Evolutionary conservation across 768 basidiomycete species (phyloP).

Genomic region (Pluteus cervinus): DNA sequence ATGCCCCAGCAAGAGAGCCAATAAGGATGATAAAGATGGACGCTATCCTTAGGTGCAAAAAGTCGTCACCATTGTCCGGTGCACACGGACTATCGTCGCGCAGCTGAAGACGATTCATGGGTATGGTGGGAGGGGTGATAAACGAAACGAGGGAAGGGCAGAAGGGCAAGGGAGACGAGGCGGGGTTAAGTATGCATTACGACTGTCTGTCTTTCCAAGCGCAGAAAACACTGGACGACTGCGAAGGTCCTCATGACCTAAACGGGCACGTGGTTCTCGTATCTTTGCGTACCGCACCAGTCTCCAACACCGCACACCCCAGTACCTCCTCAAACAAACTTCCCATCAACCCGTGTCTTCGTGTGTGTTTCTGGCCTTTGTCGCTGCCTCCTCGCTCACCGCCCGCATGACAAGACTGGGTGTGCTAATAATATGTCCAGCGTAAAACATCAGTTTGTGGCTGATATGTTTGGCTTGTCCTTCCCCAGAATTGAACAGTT

Average conservation of each 20-base stretch:
- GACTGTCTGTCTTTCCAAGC: too few species aligned
- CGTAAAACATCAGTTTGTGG: slow-evolving; percentile 68
- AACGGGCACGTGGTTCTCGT: neutral
- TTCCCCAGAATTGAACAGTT: slow-evolving; percentile 26
- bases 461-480: slow-evolving; percentile 31
- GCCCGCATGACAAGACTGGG: slow-evolving; percentile 33
- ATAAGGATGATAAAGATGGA: slow-evolving; percentile 70
- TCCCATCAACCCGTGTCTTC: too few species aligned
- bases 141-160: slow-evolving; percentile 6
- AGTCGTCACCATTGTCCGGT: slow-evolving; percentile 43
- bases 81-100: slow-evolving; percentile 34
- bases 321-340: too few species aligned
- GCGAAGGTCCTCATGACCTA: slow-evolving; percentile 11
- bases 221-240: too few species aligned
- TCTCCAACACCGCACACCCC: too few species aligned
- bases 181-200: neutral
- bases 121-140: slow-evolving; percentile 3
- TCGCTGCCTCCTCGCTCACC: slow-evolving; percentile 35
- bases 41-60: slow-evolving; percentile 54
- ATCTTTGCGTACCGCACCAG: slow-evolving; percentile 1
- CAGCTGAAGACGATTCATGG: slow-evolving; percentile 1
- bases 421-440: slow-evolving; percentile 50
- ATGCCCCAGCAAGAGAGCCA: slow-evolving; percentile 52
- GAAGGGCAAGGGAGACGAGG: slow-evolving; percentile 3
- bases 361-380: slow-evolving; percentile 18